phyloP scores from a whole-genome alignment of 164 flowering plant genomes.

The Tinospora cordifolia region DNA sequence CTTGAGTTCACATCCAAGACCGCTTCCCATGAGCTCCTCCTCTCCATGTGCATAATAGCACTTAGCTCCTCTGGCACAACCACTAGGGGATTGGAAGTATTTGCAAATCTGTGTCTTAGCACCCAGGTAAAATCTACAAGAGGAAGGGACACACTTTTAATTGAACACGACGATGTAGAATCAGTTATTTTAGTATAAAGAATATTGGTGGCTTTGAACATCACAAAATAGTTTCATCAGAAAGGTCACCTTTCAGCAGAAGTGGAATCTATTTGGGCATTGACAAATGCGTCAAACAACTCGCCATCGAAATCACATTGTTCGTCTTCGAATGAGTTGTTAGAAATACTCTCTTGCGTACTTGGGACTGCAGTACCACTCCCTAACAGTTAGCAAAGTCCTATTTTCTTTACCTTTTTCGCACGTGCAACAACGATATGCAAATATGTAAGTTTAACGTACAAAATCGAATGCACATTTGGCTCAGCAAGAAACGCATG shows the following conservation, averaged over 20 bases:
- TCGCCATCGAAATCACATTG: constrained; percentile 14
- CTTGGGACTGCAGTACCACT: constrained; percentile 12
- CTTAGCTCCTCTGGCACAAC: constrained; percentile 41
- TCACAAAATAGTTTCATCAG: background rate
- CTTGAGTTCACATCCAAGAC: constrained; percentile 6
- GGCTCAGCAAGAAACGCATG: constrained; percentile 45
- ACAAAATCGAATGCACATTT: constrained; percentile 30
- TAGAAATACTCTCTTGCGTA: constrained; percentile 15
- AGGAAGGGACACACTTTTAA: background rate
- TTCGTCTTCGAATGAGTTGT: constrained; percentile 7
- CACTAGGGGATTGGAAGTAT: constrained; percentile 35
- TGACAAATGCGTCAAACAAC: constrained; percentile 13
- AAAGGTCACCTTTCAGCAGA: constrained; percentile 24
- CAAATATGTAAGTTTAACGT: constrained; percentile 15
- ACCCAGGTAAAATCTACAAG: constrained; percentile 14
- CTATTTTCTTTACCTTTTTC: background rate
- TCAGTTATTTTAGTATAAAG: background rate
- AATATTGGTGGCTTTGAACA: background rate
- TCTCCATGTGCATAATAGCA: constrained; percentile 38
- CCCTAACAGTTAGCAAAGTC: constrained; percentile 19
- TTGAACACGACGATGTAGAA: background rate
- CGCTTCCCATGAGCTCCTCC: constrained; percentile 17
- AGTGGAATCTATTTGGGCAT: constrained; percentile 16
- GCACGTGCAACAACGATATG: background rate
- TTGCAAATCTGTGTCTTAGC: constrained; percentile 30